Conservation (phyloP, 2,329 filamentous ascomycete species). For the Sordariomycetes sp. region DNA sequence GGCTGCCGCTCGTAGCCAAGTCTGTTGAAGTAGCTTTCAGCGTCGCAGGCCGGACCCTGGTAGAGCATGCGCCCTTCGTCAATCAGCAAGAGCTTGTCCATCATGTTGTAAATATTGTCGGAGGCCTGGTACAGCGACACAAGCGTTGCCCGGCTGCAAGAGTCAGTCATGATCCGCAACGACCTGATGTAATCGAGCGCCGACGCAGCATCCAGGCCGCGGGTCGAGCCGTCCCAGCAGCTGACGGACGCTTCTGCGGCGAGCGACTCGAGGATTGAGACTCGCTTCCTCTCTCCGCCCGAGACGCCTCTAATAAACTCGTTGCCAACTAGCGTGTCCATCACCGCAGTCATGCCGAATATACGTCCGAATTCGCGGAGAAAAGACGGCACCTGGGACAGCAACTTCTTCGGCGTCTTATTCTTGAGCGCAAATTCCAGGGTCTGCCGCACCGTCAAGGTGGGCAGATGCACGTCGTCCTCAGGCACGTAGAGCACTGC, state of each 20-base stretch:
- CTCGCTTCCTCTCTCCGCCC: conserved; percentile 67
- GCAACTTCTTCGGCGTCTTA: conserved; percentile 44
- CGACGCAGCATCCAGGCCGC: conserved; percentile 64
- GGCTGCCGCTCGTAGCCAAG: conserved; percentile 3
- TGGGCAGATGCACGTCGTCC: conserved; percentile 65
- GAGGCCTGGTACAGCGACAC: conserved; percentile 68
- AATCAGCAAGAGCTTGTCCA: conserved; percentile 71
- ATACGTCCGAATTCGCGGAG: not conserved
- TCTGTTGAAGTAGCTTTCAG: conserved; percentile 4
- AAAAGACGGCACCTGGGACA: not conserved
- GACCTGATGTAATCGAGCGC: conserved; percentile 65
- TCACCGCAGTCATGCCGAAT: conserved; percentile 65
- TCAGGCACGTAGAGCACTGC: conserved; percentile 56
- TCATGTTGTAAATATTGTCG: conserved; percentile 58
- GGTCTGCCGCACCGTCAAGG: conserved; percentile 67
- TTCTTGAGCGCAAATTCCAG: conserved; percentile 59
- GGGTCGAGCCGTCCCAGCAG: conserved; percentile 33
- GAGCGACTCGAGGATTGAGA: conserved; percentile 72
- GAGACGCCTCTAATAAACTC: conserved; percentile 64
- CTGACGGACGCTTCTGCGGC: conserved; percentile 42
- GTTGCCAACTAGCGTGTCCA: conserved; percentile 66
- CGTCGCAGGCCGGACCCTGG: conserved; percentile 1
- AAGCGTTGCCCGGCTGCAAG: conserved; percentile 25
- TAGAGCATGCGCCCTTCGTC: conserved; percentile 45
- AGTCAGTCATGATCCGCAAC: conserved; percentile 55